These are phyloP conservation scores for Lentinula boryana DNA, from an alignment of 768 basidiomycete species.

Conservation along the genomic window DNA sequence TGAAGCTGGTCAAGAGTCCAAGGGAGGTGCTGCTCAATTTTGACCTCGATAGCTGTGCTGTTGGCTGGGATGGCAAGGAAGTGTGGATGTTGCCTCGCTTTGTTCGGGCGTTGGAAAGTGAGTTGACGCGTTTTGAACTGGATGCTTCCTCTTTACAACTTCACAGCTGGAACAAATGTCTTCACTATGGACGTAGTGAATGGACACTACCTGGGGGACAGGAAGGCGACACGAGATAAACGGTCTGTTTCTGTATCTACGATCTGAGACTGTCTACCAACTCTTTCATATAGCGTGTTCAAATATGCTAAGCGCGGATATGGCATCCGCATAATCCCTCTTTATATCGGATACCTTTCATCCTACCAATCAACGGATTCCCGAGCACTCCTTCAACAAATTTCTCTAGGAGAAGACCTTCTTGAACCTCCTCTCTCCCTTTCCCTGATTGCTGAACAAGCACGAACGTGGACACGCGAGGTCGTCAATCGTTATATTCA, in stretches of 20 bases:
- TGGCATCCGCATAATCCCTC: slow-evolving; percentile 13
- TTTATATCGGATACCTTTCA: slow-evolving; percentile 9
- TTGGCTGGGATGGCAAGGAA: slow-evolving; percentile 11
- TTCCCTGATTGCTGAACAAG: neutral
- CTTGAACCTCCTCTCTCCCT: neutral
- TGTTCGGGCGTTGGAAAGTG: slow-evolving; percentile 13
- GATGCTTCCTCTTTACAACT: neutral
- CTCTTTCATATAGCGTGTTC: slow-evolving; percentile 8
- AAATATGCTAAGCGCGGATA: slow-evolving; percentile 15
- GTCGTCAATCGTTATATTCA: slow-evolving; percentile 8
- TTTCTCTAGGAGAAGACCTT: slow-evolving; percentile 5
- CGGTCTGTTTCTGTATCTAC: neutral
- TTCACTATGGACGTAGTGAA: slow-evolving; percentile 15
- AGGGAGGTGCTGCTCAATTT: slow-evolving; percentile 12
- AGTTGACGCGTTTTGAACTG: neutral
- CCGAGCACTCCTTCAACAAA: neutral
- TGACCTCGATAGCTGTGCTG: slow-evolving; percentile 14
- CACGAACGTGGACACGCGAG: slow-evolving; percentile 7
- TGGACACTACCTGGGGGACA: slow-evolving; percentile 13
- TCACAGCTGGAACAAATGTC: slow-evolving; percentile 8
- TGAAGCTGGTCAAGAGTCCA: slow-evolving; percentile 12
- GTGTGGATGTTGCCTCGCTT: slow-evolving; percentile 11
- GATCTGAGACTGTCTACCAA: neutral
- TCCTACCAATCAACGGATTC: neutral
- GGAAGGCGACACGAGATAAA: slow-evolving; percentile 10